A percentile compares a stretch with the other conserved stretches of the same genome.
Conservation (phyloP, 2,329 filamentous ascomycete species). For the Colletotrichum eleusines region DNA sequence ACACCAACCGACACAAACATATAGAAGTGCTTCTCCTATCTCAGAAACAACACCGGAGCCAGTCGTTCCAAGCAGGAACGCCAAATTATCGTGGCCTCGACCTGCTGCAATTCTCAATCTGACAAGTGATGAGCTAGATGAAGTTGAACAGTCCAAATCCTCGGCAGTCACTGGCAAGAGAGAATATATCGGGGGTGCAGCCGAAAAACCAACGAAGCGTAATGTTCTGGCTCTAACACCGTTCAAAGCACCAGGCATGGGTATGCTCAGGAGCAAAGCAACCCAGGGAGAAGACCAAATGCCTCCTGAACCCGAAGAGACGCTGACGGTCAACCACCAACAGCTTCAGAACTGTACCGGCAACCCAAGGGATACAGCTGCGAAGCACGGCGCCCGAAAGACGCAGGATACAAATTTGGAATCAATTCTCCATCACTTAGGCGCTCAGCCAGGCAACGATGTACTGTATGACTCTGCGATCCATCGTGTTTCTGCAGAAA, state of each 20-base stretch:
- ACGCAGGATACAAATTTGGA: background rate
- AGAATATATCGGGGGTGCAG: background rate
- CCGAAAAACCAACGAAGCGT: background rate
- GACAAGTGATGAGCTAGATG: background rate
- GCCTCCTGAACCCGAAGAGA: background rate
- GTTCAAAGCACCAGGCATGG: background rate
- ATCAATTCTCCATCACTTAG: background rate
- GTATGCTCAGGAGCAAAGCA: background rate
- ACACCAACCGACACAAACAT: slow-evolving; percentile 7
- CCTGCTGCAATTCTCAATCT: background rate
- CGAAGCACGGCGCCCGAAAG: background rate
- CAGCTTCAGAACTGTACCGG: background rate
- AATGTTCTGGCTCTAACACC: background rate
- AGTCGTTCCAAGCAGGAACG: background rate
- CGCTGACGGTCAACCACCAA: background rate
- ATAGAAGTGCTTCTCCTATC: background rate
- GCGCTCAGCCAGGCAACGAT: background rate
- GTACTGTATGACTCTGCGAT: background rate
- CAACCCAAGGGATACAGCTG: background rate
- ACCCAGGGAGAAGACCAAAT: background rate
- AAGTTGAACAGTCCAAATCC: background rate
- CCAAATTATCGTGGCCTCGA: background rate
- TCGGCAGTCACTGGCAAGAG: background rate
- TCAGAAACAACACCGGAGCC: background rate
- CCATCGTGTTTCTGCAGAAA: background rate